Evolutionary conservation across 495 filamentous ascomycete genomes (phyloP).

Genomic region (Tetracladium marchalianum): DNA sequence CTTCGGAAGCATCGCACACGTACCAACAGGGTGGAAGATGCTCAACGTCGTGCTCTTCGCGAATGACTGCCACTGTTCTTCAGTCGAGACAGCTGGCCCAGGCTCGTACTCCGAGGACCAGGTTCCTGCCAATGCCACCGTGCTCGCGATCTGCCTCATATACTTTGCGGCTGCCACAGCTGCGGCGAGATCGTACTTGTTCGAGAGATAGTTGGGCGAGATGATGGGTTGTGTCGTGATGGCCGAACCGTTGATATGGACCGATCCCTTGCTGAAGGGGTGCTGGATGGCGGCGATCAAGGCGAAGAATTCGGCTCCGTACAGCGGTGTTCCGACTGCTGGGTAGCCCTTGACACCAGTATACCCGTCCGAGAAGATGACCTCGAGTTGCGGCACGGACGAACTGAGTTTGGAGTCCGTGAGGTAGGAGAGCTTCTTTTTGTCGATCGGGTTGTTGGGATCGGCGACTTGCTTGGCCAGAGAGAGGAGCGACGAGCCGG

Average conservation of each 20-base stretch:
- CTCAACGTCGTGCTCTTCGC: slow-evolving; percentile 20
- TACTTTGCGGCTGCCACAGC: slow-evolving; percentile 31
- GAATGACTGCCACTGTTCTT: slow-evolving; percentile 25
- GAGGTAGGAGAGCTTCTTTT: slow-evolving; percentile 15
- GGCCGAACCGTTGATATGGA: slow-evolving; percentile 32
- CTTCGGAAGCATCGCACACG: slow-evolving; percentile 24
- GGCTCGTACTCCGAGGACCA: slow-evolving; percentile 26
- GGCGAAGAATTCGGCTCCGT: slow-evolving; percentile 29
- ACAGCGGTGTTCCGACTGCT: slow-evolving; percentile 14
- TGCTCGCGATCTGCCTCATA: slow-evolving; percentile 29
- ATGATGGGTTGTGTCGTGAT: slow-evolving; percentile 22
- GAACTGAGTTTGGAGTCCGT: slow-evolving; percentile 10
- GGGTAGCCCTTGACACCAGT: slow-evolving; percentile 25
- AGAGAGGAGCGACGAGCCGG: slow-evolving; percentile 11
- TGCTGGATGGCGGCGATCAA: slow-evolving; percentile 30
- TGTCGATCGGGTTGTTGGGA: background rate
- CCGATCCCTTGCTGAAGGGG: slow-evolving; percentile 41
- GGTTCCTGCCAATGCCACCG: slow-evolving; percentile 25
- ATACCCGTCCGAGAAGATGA: slow-evolving; percentile 24
- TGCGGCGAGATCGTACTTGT: slow-evolving; percentile 42
- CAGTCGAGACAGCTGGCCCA: slow-evolving; percentile 13
- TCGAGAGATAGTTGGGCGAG: slow-evolving; percentile 45
- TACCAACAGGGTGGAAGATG: slow-evolving; percentile 29
- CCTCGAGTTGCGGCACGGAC: slow-evolving; percentile 22
- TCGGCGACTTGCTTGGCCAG: background rate